phyloP scores from a whole-genome alignment of 2,329 filamentous ascomycete species.

The Stromatinia cepivora region DNA sequence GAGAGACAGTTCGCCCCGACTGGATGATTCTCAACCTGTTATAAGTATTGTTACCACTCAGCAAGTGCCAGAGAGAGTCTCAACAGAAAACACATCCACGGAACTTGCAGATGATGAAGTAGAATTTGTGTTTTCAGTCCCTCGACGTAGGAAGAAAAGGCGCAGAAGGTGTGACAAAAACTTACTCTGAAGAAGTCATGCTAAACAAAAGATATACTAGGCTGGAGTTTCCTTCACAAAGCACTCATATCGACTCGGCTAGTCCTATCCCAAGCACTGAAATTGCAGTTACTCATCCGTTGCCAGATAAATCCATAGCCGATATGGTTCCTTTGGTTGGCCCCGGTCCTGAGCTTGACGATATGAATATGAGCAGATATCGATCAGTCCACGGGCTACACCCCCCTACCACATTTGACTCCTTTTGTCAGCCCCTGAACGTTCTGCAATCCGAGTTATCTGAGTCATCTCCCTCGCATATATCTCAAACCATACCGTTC shows the following conservation, averaged over 20 bases:
- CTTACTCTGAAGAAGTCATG: neutral
- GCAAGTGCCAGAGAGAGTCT: neutral
- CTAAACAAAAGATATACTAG: conserved; percentile 6
- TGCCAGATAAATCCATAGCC: neutral
- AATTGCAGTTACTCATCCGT: neutral
- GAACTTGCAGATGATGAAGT: conserved; percentile 46
- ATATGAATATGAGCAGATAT: neutral
- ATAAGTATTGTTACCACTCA: neutral
- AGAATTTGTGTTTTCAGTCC: conserved; percentile 48
- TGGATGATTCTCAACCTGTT: neutral
- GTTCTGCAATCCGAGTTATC: neutral
- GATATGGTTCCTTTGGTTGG: neutral
- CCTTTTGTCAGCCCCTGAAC: neutral
- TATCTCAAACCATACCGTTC: conserved; percentile 15
- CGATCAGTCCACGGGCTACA: neutral
- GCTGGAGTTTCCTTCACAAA: neutral
- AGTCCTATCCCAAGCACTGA: neutral
- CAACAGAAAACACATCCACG: neutral
- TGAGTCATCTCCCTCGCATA: neutral
- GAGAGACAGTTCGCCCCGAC: neutral
- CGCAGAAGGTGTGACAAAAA: conserved; percentile 36
- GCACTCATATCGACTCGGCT: neutral
- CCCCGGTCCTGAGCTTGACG: neutral
- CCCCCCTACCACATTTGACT: neutral
- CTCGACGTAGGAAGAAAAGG: conserved; percentile 44